phyloP scores from a whole-genome alignment of 2,329 filamentous ascomycete species.

The Trichoderma simmonsii region DNA sequence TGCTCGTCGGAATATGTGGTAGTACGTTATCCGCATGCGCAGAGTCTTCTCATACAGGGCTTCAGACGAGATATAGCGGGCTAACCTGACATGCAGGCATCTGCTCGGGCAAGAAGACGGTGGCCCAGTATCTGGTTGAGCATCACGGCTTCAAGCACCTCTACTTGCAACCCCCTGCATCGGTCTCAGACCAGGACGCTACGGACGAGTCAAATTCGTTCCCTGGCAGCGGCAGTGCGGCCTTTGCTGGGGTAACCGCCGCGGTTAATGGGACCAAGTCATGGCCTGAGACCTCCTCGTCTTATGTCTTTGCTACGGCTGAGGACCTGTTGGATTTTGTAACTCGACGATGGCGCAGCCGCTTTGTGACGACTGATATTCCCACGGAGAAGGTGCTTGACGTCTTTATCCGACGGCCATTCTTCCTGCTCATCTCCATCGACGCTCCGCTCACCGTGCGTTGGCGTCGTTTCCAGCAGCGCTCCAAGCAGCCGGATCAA shows the following conservation, averaged over 20 bases:
- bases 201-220: background rate
- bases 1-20: constrained; percentile 76
- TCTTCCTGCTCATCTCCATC: constrained; percentile 88
- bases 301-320: constrained; percentile 54
- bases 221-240: constrained; percentile 16
- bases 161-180: constrained; percentile 44
- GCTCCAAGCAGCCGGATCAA: constrained; percentile 24
- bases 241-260: constrained; percentile 28
- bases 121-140: constrained; percentile 82
- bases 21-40: constrained; percentile 45
- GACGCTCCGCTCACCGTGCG: constrained; percentile 84
- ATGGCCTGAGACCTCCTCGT: constrained; percentile 26
- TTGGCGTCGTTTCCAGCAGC: constrained; percentile 69
- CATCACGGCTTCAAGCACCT: constrained; percentile 79
- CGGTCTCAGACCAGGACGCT: background rate
- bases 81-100: constrained; percentile 58
- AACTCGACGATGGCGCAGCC: constrained; percentile 76
- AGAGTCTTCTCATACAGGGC: background rate
- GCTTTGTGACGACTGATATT: constrained; percentile 85
- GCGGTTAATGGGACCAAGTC: constrained; percentile 27
- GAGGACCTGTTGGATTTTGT: constrained; percentile 77
- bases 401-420: constrained; percentile 73
- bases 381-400: constrained; percentile 71
- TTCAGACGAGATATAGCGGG: background rate
- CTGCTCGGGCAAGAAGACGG: constrained; percentile 87